These are phyloP conservation scores for Cucurbitaria berberidis DNA, from an alignment of 2,329 filamentous ascomycete genomes.

Conservation along the genomic window DNA sequence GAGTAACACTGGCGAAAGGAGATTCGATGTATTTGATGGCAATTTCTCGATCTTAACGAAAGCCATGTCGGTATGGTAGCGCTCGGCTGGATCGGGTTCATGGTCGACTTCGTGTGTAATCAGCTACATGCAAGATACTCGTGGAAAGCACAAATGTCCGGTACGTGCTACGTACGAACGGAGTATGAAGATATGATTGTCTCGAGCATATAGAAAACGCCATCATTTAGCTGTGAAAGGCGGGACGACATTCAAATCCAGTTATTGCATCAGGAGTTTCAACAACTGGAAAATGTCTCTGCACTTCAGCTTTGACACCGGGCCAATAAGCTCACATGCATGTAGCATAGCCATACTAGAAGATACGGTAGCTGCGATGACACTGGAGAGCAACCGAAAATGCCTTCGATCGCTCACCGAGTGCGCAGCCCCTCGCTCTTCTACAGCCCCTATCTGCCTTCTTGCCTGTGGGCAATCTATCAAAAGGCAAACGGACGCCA, in stretches of 20 bases:
- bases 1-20: background rate
- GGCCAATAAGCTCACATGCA: too few relatives aligned
- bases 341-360: background rate
- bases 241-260: background rate
- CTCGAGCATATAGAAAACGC: background rate
- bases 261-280: background rate
- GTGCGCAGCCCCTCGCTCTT: background rate
- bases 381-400: background rate
- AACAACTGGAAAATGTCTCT: background rate
- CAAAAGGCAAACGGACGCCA: conserved; percentile 1
- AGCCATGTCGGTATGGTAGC: too few relatives aligned
- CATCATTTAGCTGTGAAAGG: background rate
- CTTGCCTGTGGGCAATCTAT: background rate
- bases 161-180: too few relatives aligned
- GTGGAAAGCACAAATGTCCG: too few relatives aligned
- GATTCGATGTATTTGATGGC: background rate
- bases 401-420: background rate
- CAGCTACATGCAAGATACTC: too few relatives aligned
- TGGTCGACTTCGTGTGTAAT: background rate
- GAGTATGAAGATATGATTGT: background rate
- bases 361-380: background rate
- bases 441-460: background rate
- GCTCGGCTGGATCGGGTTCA: background rate
- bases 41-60: background rate
- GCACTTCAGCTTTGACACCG: background rate